Conservation (phyloP, 2,329 filamentous ascomycete species). For the Teratosphaeriaceae sp. region DNA sequence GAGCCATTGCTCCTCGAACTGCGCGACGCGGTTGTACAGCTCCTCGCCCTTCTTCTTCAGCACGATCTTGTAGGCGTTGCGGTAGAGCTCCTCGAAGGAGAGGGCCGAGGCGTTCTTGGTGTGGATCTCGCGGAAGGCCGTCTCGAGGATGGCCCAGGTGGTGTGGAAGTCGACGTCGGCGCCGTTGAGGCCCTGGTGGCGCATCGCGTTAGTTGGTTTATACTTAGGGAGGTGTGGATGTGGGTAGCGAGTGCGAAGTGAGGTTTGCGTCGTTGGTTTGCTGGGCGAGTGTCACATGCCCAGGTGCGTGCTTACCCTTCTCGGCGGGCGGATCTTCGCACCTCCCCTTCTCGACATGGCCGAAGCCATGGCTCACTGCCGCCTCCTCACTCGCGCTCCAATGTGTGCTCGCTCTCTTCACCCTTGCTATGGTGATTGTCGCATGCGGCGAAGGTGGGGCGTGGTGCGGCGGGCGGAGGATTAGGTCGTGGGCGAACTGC, state of each 20-base stretch:
- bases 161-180: conserved; percentile 74
- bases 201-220: conserved; percentile 5
- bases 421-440: background rate
- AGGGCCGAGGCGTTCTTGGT: conserved; percentile 82
- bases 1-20: conserved; percentile 82
- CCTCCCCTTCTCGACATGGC: conserved; percentile 50
- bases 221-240: background rate
- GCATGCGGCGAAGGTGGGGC: conserved; percentile 2
- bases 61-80: conserved; percentile 89
- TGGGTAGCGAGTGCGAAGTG: background rate
- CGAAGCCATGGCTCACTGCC: conserved; percentile 13
- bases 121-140: conserved; percentile 81
- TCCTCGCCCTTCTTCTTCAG: conserved; percentile 76
- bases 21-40: conserved; percentile 72
- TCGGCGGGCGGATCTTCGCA: conserved; percentile 60
- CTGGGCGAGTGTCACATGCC: background rate
- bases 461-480: background rate
- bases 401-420: background rate
- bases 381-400: background rate
- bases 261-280: background rate
- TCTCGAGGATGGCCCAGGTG: conserved; percentile 70
- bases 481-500: background rate
- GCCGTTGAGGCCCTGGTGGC: conserved; percentile 49
- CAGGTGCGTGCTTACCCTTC: conserved; percentile 58
- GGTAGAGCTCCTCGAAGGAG: conserved; percentile 93